Evolutionary conservation across 441 rosid species (phyloP), one percentile per base, ranked within the genome.

Genomic region (Theobroma grandiflorum): DNA sequence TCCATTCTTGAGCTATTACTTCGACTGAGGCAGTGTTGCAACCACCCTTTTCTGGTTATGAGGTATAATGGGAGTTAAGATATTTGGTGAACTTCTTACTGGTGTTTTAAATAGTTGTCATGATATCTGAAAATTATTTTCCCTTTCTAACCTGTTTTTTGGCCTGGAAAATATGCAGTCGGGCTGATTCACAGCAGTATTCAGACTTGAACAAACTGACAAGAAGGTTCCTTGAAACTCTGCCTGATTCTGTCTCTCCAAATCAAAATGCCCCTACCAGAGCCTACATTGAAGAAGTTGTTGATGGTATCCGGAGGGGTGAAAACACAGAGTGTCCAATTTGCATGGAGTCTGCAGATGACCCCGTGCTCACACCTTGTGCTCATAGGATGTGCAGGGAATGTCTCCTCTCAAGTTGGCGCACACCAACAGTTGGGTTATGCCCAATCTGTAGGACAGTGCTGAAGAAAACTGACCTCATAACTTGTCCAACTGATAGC

Each of bases 11-110:
- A 92, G 89, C 88, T 92, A 72, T 85, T 90, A 47, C 95, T 91
- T 80, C 91, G 96, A 67, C 67, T 90, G 80, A 90, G 96, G 85
- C 93, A 93, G 70, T 91, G 96, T 74, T 93, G 96, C 88, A 91
- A 93, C 86, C 94, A 92, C 62, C 95, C 94, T 9, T 93, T 84
- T 80, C 94, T 92, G 66, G 95, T 92, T 64, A 87, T 91, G 92
- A 89, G 98, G 96, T 88, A 35, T 42, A 42, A 37, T 47, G 55
- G 16, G 3, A 72, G 37, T 63, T 26, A 4, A 22, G 12, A 6
- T 47, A 31, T 77, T 52, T 35, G 37, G 35, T 55, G 11, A 76
- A 7, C 50, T 49, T 42, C 37, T 35, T 8, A 31, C 16, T 6
- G 57, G 7, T 20, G 20, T 22, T 69, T 69, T 11, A 18, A 9